These are phyloP conservation scores for Chenopodium formosanum DNA, from an alignment of 148 eudicot species.

Conservation along the genomic window DNA sequence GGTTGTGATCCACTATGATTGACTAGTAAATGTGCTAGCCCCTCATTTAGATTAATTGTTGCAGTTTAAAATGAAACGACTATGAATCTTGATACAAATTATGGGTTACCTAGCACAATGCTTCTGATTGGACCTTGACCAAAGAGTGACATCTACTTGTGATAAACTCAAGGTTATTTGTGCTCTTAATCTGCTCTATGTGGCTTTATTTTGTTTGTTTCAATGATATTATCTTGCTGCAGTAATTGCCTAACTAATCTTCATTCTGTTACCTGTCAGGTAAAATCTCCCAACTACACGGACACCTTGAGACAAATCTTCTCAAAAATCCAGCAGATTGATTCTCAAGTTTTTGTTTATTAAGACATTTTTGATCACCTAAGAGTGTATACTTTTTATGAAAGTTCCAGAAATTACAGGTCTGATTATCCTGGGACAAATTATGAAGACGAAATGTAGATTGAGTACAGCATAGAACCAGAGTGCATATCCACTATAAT, in stretches of 20 bases:
- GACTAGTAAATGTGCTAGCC: background rate
- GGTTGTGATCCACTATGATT: background rate
- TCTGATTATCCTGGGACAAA: background rate
- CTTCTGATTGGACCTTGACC: background rate
- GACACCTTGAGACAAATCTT: conserved; percentile 62
- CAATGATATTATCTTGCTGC: background rate
- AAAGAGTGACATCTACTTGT: background rate
- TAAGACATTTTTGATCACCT: conserved; percentile 20
- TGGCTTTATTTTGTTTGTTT: background rate
- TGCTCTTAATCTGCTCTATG: background rate
- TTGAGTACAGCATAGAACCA: background rate
- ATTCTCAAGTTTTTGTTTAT: conserved; percentile 64
- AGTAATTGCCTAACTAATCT: background rate
- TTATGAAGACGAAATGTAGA: background rate
- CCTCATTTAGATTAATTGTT: background rate
- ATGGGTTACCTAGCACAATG: background rate
- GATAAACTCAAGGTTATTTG: background rate
- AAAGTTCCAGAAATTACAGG: conserved; percentile 7
- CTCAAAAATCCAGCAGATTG: conserved; percentile 81
- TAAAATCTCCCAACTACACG: conserved; percentile 51
- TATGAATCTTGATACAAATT: background rate
- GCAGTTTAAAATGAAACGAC: background rate
- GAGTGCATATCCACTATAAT: background rate
- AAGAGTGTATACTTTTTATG: conserved; percentile 4
- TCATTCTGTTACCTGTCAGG: conserved; percentile 44